Base-by-base conservation (phyloP, 2,329 filamentous ascomycete species). In the Claviceps cyperi region DNA sequence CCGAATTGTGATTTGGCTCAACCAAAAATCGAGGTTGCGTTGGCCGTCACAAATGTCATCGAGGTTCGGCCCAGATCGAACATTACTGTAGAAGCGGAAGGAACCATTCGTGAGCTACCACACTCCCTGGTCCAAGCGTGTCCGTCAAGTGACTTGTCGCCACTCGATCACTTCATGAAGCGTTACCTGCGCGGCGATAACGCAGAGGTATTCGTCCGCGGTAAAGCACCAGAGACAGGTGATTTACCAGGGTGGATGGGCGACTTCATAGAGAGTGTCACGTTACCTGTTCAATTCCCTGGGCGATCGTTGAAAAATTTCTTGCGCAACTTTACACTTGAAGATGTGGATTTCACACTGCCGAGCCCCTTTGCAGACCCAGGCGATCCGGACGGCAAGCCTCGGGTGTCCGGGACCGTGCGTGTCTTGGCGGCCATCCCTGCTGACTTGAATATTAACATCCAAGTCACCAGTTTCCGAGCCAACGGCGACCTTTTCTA, bases 291-390 rank as follows among this genome's bases (percentile, higher is more conserved):
- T 6, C 84, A 88, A 5, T 85, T 97, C 54, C 86, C 88, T 0
- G 88, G 88, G 5, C 80, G 82, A 52, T 82, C 82, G 0, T 83
- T 96, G 58, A 88, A 89, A 56, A 81, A 85, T 55, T 69, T 95
- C 15, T 84, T 98, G 62, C 84, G 83, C 57, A 91, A 92, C 57
- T 96, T 97, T 62, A 85, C 88, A 21, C 70, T 97, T 56, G 80
- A 81, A 2, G 78, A 96, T 61, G 87, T 94, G 40, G 81, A 94
- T 59, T 95, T 98, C 64, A 80, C 78, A 46, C 70, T 98, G 44
- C 92, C 92, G 0, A 80, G 89, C 58, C 84, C 86, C 0, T 78
- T 83, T 58, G 86, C 88, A 2, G 81, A 89, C 17, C 86, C 86
- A 0, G 78, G 76, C 51, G 79, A 82, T 11, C 85, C 87, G 0